Percentiles rank a stretch among this genome's conserved stretches.
phyloP scores from a whole-genome alignment of 139 green algal genomes.

The Auxenochlorella protothecoides region DNA sequence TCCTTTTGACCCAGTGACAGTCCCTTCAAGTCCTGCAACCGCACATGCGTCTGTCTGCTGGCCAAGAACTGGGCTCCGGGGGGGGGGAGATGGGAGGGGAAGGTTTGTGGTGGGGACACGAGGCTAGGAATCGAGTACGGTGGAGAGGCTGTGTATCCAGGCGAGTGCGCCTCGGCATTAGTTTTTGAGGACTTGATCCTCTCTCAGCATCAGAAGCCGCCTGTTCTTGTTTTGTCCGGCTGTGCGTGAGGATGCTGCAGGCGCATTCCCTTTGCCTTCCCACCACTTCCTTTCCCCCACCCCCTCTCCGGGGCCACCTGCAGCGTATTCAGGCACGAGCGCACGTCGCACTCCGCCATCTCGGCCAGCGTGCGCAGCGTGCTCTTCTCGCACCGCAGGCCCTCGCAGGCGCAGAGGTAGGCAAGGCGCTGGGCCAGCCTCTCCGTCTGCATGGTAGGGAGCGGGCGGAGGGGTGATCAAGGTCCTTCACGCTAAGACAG shows the following conservation, averaged over 20 bases:
- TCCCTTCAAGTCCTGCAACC: conserved; percentile 23
- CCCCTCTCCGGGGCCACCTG: conserved; percentile 46
- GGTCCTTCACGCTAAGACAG: not conserved
- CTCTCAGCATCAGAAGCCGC: not conserved
- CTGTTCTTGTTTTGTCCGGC: too few relatives aligned
- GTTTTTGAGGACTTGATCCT: not conserved
- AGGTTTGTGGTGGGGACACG: not conserved
- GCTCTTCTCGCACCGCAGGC: conserved; percentile 26
- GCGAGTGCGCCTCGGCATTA: not conserved
- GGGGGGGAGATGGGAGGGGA: not conserved
- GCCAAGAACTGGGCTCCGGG: conserved; percentile 58
- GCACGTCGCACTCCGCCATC: conserved; percentile 64
- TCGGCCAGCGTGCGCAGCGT: conserved; percentile 45
- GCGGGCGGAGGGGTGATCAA: not conserved
- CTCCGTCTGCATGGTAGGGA: conserved; percentile 4
- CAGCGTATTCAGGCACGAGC: conserved; percentile 88
- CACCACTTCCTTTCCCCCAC: not conserved
- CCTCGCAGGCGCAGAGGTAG: conserved; percentile 20
- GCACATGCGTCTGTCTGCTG: conserved; percentile 15
- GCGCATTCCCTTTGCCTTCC: not conserved
- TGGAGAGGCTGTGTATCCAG: too few relatives aligned
- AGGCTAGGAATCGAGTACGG: too few relatives aligned
- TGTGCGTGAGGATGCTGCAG: not conserved
- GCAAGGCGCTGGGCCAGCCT: conserved; percentile 34
- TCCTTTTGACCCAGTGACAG: conserved; percentile 68